A percentile compares a stretch with the other conserved stretches of the same genome.
These are phyloP conservation scores for Penicillium goetzii DNA, from an alignment of 495 filamentous ascomycete genomes.

Conservation along the genomic window DNA sequence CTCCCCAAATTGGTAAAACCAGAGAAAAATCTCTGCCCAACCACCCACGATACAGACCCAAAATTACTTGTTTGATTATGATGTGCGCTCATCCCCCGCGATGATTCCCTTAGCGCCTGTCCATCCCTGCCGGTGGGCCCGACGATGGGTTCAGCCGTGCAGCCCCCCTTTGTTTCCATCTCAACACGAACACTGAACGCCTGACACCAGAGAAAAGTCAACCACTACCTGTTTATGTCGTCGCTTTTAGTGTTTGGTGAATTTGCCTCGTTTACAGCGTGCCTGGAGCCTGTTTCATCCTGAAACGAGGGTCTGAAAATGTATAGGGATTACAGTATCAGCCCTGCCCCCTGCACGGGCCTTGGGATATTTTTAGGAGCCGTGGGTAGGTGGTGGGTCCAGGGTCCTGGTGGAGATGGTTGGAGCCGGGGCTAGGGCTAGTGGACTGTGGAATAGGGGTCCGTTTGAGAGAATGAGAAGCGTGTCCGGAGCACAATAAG, in stretches of 20 bases:
- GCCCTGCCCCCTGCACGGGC: conserved; percentile 12
- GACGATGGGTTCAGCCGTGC: conserved; percentile 17
- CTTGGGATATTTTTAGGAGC: conserved; percentile 26
- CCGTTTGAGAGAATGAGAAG: background rate
- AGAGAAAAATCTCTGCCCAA: background rate
- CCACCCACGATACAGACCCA: conserved; percentile 14
- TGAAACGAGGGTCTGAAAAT: background rate
- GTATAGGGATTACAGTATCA: background rate
- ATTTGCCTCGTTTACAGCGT: background rate
- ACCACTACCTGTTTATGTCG: background rate
- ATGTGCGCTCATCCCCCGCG: conserved; percentile 37
- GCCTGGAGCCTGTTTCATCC: background rate
- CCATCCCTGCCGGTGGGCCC: conserved; percentile 19
- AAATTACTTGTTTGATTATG: conserved; percentile 33
- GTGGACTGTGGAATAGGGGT: conserved; percentile 5
- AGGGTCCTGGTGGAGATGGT: conserved; percentile 20
- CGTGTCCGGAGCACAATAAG: too few species aligned
- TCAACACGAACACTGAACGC: too few species aligned
- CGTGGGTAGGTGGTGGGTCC: conserved; percentile 21
- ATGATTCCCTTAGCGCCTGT: conserved; percentile 25
- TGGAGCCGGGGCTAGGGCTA: background rate
- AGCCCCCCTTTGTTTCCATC: background rate
- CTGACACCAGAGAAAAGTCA: too few species aligned
- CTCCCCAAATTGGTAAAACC: background rate
- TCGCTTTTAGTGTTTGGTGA: background rate